Percentiles rank a stretch among this genome's conserved stretches.
Evolutionary conservation across 2,329 filamentous ascomycete species (phyloP).

Genomic region (Pseudogymnoascus sp.): DNA sequence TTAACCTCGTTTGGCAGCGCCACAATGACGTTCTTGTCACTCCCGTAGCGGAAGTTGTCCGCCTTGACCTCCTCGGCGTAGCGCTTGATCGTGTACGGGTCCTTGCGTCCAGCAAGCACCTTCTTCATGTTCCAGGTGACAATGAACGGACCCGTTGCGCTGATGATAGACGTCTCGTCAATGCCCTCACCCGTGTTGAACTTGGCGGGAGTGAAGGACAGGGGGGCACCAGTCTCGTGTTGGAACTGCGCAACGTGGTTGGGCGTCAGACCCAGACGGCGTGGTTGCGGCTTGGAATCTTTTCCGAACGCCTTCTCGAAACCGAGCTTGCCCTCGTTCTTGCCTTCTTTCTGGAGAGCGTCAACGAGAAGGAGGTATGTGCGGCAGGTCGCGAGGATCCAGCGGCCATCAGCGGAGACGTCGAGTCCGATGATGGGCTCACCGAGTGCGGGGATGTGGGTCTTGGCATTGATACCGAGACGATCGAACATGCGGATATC

Average conservation of each 20-base stretch:
- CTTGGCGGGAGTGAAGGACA: constrained; percentile 83
- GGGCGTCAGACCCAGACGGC: constrained; percentile 79
- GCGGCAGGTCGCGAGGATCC: constrained; percentile 87
- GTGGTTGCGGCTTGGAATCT: constrained; percentile 86
- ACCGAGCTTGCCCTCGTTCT: constrained; percentile 96
- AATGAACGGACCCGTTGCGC: constrained; percentile 92
- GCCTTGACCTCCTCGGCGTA: constrained; percentile 95
- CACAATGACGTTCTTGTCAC: constrained; percentile 96
- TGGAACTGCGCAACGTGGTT: constrained; percentile 95
- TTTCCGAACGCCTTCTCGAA: constrained; percentile 92
- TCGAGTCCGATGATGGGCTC: constrained; percentile 93
- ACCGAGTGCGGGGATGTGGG: constrained; percentile 87
- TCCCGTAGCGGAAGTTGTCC: constrained; percentile 96
- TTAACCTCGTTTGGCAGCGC: constrained; percentile 95
- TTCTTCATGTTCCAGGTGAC: constrained; percentile 95
- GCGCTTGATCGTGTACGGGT: constrained; percentile 93
- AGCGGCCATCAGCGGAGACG: constrained; percentile 89
- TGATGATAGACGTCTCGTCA: constrained; percentile 90
- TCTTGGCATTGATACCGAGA: constrained; percentile 95
- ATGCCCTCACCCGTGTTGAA: constrained; percentile 84
- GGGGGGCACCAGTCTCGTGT: constrained; percentile 81
- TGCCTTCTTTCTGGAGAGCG: constrained; percentile 80
- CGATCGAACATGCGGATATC: constrained; percentile 96
- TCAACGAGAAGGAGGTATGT: constrained; percentile 95
- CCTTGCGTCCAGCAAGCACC: constrained; percentile 70